These are phyloP conservation scores for Xanthoconium separans DNA, from an alignment of 1,284 basidiomycete species.

Conservation along the genomic window DNA sequence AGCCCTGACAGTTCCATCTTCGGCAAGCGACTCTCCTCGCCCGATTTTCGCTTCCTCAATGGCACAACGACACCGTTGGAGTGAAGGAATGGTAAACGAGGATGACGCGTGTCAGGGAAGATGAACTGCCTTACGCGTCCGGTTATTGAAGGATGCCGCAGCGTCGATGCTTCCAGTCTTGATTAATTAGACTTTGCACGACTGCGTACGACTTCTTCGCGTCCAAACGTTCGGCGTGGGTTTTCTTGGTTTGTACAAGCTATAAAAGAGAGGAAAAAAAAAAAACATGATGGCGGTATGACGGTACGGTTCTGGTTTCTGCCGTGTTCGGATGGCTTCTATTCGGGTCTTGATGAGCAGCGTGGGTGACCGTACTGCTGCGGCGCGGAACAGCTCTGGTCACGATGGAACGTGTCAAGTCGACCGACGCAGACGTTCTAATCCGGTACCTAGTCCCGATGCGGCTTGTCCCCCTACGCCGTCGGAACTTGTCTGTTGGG, in stretches of 20 bases:
- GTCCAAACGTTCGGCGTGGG: not conserved
- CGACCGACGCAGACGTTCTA: slow-evolving; percentile 15
- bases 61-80: not conserved
- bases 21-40: not conserved
- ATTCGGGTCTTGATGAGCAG: not conserved
- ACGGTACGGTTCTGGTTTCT: not conserved
- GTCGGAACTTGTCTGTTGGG: slow-evolving; percentile 14
- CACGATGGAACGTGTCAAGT: slow-evolving; percentile 21
- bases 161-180: not conserved
- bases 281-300: not conserved
- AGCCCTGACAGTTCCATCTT: not conserved
- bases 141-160: not conserved
- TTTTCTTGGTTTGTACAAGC: not conserved
- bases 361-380: slow-evolving; percentile 4
- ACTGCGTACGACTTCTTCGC: not conserved
- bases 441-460: not conserved
- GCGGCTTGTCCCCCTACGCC: too few relatives aligned
- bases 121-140: not conserved
- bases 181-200: slow-evolving; percentile 12
- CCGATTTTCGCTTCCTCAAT: not conserved
- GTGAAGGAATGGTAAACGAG: not conserved
- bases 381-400: slow-evolving; percentile 2
- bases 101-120: not conserved
- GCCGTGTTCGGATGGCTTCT: not conserved
- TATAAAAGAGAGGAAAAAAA: not conserved